Evolutionary conservation across 169 alveolate species (phyloP).

Genomic region (Cryptosporidium muris): DNA sequence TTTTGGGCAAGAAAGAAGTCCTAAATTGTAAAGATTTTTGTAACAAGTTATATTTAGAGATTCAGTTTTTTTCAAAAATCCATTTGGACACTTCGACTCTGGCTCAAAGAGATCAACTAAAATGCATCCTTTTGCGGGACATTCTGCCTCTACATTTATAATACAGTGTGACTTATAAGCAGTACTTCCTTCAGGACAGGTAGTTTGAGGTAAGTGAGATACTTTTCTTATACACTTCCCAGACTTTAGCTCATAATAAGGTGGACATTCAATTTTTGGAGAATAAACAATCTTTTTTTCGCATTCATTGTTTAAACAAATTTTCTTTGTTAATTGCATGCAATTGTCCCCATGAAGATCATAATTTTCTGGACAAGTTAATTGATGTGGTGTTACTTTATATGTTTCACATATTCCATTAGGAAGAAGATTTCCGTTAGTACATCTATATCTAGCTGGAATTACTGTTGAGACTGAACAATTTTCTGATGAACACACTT

Average conservation of each 20-base stretch:
- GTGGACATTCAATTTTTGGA: constrained; percentile 53
- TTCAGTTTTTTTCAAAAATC: constrained; percentile 22
- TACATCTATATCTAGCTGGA: constrained; percentile 27
- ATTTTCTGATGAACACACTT: constrained; percentile 46
- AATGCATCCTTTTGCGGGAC: constrained; percentile 35
- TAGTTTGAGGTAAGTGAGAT: constrained; percentile 25
- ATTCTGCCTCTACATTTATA: constrained; percentile 24
- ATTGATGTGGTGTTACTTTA: constrained; percentile 25
- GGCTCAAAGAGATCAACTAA: constrained; percentile 4
- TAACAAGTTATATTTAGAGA: constrained; percentile 4
- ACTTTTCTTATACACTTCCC: constrained; percentile 39
- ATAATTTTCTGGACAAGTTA: constrained; percentile 48
- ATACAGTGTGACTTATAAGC: constrained; percentile 36
- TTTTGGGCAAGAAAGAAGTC: constrained; percentile 16
- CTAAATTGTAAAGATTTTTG: constrained; percentile 22
- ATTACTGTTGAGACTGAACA: constrained; percentile 38
- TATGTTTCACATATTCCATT: constrained; percentile 24
- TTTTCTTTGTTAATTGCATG: constrained; percentile 9
- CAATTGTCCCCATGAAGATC: constrained; percentile 22
- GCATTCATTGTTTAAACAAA: constrained; percentile 56
- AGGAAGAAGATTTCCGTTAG: constrained; percentile 33
- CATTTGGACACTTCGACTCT: constrained; percentile 19
- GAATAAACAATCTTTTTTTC: constrained; percentile 40
- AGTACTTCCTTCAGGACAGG: constrained; percentile 49
- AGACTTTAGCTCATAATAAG: constrained; percentile 14